Evolutionary conservation across 495 filamentous ascomycete genomes (phyloP).

Genomic region (Mycothermus thermophilus): DNA sequence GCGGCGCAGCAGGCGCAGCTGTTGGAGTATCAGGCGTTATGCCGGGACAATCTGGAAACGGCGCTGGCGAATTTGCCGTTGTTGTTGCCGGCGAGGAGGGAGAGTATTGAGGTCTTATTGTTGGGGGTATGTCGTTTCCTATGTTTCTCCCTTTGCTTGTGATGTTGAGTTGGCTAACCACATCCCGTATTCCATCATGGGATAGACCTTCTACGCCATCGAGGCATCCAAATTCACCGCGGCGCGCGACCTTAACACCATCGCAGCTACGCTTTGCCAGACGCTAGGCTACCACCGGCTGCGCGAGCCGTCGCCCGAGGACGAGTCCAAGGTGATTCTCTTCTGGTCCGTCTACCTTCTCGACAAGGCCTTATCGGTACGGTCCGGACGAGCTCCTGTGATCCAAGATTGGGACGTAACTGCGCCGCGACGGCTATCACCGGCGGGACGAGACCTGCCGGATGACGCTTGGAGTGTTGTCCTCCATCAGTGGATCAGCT

Average conservation of each 20-base stretch:
- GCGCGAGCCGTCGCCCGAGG: constrained; percentile 16
- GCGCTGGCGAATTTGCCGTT: constrained; percentile 44
- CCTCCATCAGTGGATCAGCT: constrained; percentile 36
- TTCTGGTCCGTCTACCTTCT: constrained; percentile 55
- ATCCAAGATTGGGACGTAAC: constrained; percentile 55
- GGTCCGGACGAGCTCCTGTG: constrained; percentile 45
- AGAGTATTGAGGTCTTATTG: constrained; percentile 45
- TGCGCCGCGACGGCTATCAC: constrained; percentile 25
- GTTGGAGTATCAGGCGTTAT: constrained; percentile 29
- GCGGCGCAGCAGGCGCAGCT: constrained; percentile 17
- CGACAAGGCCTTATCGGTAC: constrained; percentile 47
- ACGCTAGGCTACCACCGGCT: constrained; percentile 50
- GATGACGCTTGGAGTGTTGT: constrained; percentile 22
- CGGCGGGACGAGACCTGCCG: constrained; percentile 17
- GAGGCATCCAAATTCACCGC: constrained; percentile 51
- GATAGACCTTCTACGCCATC: constrained; percentile 40
- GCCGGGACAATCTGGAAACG: constrained; percentile 45
- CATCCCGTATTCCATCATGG: background rate
- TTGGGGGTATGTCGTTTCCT: constrained; percentile 32
- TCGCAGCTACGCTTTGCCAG: constrained; percentile 46
- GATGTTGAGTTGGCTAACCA: background rate
- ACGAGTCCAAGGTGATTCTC: constrained; percentile 28
- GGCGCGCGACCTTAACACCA: constrained; percentile 46
- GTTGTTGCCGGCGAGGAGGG: constrained; percentile 41
- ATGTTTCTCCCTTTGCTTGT: background rate